Evolutionary conservation across 352 stramenopile species (phyloP), one percentile per base, ranked within the genome.

Genomic region (Globisporangium cylindrosporum): DNA sequence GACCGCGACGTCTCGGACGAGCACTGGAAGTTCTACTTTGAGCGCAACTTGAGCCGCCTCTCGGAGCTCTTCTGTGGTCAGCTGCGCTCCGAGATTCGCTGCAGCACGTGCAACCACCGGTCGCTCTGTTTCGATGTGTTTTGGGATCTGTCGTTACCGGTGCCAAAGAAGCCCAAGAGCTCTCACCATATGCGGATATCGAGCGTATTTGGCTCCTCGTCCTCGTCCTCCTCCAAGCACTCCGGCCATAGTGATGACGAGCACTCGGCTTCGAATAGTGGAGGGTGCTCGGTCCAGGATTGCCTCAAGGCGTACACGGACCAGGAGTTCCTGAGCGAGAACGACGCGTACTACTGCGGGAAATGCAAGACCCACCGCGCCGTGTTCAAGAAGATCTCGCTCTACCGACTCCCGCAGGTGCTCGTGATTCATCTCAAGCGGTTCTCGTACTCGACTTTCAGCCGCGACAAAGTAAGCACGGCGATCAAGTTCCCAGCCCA

Each of bases 381-480:
- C 3, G 84, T 86, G 49, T 69, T 77, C 49, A 94, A 94, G 72
- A 88, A 88, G 61, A 93, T 94, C 53, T 86, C 79, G 57, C 69
- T 94, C 41, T 91, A 93, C 62, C 80, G 86, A 12, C 69, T 89
- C 6, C 92, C 92, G 8, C 73, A 86, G n/a, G 78, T 97, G 34
- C 79, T 97, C 41, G 83, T 97, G 32, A 43, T 97, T 29, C 92
- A 97, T 66, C 79, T 97, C 41, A 97, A 97, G 74, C 87, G 91
- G 1, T 97, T 97, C 56, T 85, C 80, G 41, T 94, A 85, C 71
- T 95, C 82, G 22, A 90, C 75, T 1, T 86, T 89, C 59, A 91
- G 83, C 59, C 73, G 86, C 36, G 82, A 92, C 71, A 96, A 96
- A 60, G 79, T 95, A 32, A 90, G 57, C 20, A 90, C 82, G 2